Percentiles rank a stretch among this genome's conserved stretches.
These are phyloP conservation scores for Citrus cavaleriei DNA, from an alignment of 345 rosid species.

Conservation along the genomic window DNA sequence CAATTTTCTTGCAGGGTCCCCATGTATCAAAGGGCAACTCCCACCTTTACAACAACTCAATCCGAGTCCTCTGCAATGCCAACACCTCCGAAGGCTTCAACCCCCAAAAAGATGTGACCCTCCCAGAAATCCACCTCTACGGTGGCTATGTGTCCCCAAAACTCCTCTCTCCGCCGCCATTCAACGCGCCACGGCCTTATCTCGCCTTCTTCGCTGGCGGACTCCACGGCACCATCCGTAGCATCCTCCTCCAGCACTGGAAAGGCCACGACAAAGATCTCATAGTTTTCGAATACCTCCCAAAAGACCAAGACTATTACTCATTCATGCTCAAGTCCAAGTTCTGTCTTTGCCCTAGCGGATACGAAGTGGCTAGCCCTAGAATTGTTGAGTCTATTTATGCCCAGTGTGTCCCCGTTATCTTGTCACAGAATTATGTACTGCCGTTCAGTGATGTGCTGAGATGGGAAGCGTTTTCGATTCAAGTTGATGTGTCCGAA, in stretches of 20 bases:
- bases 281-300: conserved; percentile 65
- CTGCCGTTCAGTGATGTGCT: conserved; percentile 83
- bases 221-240: conserved; percentile 66
- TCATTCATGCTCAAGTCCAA: conserved; percentile 68
- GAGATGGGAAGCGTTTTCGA: conserved; percentile 78
- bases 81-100: conserved; percentile 89
- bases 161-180: conserved; percentile 41
- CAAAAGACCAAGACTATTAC: conserved; percentile 53
- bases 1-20: conserved; percentile 56
- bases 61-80: conserved; percentile 88
- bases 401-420: conserved; percentile 82
- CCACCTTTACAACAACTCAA: conserved; percentile 55
- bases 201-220: conserved; percentile 91
- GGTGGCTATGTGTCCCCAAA: conserved; percentile 44
- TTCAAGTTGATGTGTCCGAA: conserved; percentile 49
- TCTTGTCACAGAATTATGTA: conserved; percentile 62
- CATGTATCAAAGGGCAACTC: conserved; percentile 49
- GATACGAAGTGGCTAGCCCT: conserved; percentile 92
- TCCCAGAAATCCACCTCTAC: conserved; percentile 68
- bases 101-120: conserved; percentile 67
- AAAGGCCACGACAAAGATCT: conserved; percentile 57
- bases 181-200: conserved; percentile 38
- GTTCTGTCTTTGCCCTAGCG: conserved; percentile 92
- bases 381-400: conserved; percentile 80
- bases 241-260: conserved; percentile 67